Evolutionary conservation across 257 asterid genomes (phyloP), one percentile per base, ranked within the genome.

Genomic region (Hygrophila difformis): DNA sequence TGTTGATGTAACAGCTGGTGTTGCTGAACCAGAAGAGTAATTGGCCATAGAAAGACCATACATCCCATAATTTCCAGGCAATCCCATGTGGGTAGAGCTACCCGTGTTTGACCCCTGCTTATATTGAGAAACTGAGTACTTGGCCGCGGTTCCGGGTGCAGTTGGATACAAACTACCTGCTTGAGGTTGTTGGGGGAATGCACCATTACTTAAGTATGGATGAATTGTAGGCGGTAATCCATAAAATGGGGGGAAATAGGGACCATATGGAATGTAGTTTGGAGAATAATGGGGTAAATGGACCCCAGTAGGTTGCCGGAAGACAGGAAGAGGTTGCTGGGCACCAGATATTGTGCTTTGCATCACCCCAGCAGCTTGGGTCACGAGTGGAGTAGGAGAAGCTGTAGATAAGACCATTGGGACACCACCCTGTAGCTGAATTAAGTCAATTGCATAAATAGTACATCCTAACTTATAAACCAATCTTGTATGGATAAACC

Each of bases 141-240:
- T 84, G 67, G 81, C 72, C 59, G 79, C 56, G 36, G 86, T 63
- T 37, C 84, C 93, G 53, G 87, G 70, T 50, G 82, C 75, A 49
- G 86, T 49, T 62, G 77, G 94, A 71, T 84, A 84, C 38, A 78
- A 43, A 49, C 65, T 67, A 21, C 76, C 94, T 47, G 88, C 56
- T 71, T 73, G 97, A 59, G 92, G 86, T 65, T 78, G 95, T 79
- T 80, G 95, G 37, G 92, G 83, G 60, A 76, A 87, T 17, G 74
- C 71, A 23, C 95, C 92, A 49, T 65, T 81, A 72, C 76, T 66
- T 49, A 84, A 62, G 64, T 68, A 84, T 57, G 76, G 95, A 73
- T 81, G 97, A 53, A 87, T 67, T 34, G 92, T 57, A 0, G 84
- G 78, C 3, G 84, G 92, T 17, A 84, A 84, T 64, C 70, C 68